These are phyloP conservation scores for Albifimbria verrucaria DNA, from an alignment of 2,329 filamentous ascomycete species.

Conservation along the genomic window DNA sequence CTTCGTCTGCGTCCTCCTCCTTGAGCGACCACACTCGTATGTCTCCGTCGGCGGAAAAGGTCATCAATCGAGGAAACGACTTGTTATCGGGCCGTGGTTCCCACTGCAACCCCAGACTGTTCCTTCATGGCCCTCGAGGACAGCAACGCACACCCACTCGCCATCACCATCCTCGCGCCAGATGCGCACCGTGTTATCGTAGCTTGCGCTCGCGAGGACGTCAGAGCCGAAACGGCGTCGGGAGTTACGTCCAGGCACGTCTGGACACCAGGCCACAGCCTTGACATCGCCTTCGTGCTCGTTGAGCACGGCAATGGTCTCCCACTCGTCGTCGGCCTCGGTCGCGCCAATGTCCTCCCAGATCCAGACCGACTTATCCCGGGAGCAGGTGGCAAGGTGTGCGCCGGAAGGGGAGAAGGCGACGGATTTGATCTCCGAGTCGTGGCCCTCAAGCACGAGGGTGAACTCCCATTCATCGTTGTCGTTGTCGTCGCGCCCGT, in stretches of 20 bases:
- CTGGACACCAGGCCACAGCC: conserved; percentile 86
- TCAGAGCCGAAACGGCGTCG: conserved; percentile 56
- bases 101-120: conserved; percentile 92
- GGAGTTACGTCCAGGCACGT: conserved; percentile 47
- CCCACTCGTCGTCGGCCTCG: conserved; percentile 88
- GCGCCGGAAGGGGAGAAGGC: conserved; percentile 71
- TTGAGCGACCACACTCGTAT: conserved; percentile 76
- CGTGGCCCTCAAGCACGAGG: conserved; percentile 89
- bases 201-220: conserved; percentile 83
- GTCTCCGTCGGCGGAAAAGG: conserved; percentile 80
- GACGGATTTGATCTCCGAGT: conserved; percentile 85
- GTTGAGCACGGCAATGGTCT: conserved; percentile 90
- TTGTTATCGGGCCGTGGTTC: conserved; percentile 43
- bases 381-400: conserved; percentile 82
- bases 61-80: conserved; percentile 63
- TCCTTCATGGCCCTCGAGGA: conserved; percentile 74
- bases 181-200: conserved; percentile 85
- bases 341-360: conserved; percentile 83
- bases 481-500: conserved; percentile 25
- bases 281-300: conserved; percentile 97
- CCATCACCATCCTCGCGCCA: conserved; percentile 86
- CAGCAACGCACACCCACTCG: conserved; percentile 87
- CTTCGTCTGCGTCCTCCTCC: conserved; percentile 47
- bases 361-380: conserved; percentile 96
- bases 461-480: conserved; percentile 82